phyloP scores from a whole-genome alignment of 306 rosid species.

The Amphicarpaea edgeworthii region DNA sequence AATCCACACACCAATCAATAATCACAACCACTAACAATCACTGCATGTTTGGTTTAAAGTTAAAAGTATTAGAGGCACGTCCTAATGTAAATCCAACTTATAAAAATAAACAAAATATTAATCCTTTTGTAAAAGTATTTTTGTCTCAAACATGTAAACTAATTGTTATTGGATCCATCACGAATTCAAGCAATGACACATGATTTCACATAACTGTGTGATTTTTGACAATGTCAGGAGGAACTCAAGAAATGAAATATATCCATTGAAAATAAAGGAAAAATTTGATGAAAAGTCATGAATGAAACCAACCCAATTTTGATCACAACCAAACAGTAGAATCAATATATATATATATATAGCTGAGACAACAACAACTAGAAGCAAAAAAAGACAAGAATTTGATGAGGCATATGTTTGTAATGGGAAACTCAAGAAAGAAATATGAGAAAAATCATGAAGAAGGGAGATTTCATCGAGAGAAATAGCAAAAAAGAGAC shows the following conservation, averaged over 20 bases:
- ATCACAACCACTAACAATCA: too few species aligned
- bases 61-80: too few species aligned
- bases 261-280: not conserved
- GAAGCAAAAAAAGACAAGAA: conserved; percentile 42
- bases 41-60: too few species aligned
- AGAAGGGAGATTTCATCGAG: conserved; percentile 36
- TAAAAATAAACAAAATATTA: too few species aligned
- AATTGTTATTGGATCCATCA: too few species aligned
- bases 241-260: conserved; percentile 42
- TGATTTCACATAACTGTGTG: not conserved
- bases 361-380: conserved; percentile 35
- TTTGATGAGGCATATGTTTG: conserved; percentile 41
- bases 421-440: conserved; percentile 8
- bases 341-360: not conserved
- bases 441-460: conserved; percentile 10
- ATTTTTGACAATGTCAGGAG: conserved; percentile 31
- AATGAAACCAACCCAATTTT: conserved; percentile 51
- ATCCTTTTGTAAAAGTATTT: too few species aligned
- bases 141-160: too few species aligned
- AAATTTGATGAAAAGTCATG: conserved; percentile 26
- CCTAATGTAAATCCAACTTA: too few species aligned
- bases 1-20: conserved; percentile 34
- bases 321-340: conserved; percentile 35
- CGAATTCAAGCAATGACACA: not conserved
- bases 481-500: conserved; percentile 38